Evolutionary conservation across 169 alveolate genomes (phyloP), one percentile per base, ranked within the genome.

Genomic region (Eimeria mitis): DNA sequence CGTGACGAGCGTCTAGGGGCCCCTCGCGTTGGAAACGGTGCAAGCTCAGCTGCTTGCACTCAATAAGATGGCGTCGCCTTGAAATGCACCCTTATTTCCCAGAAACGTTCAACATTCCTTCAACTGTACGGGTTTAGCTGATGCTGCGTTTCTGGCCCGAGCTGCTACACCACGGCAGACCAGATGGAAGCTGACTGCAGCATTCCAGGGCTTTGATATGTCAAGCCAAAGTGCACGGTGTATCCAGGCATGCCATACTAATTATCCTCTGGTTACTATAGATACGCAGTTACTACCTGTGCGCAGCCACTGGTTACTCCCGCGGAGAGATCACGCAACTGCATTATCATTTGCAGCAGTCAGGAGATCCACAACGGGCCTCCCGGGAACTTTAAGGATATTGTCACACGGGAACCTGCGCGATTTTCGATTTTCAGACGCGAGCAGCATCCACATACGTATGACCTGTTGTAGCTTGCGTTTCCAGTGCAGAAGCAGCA

Each of bases 401-500:
- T 37, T 7, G n/a, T 37, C 79, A 37, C 25, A 11, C 37, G n/a
- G 54, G 52, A 4, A 16, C 54, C 34, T 0, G n/a, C 1, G 83
- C 34, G 16, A 54, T 4, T 73, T 21, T 40, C 54, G 54, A 52
- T 73, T 73, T 34, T 73, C 34, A 73, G 31, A 73, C 5, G 83
- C 83, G 31, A 73, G 83, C 34, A 73, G 21, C 34, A 73, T 40
- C 83, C 83, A 73, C 83, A 40, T 73, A 40, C 54, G 52, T 19
- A 73, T 16, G 54, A 73, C 54, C 54, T 73, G 56, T 34, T 42
- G 56, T 13, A 73, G 83, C 83, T 73, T 73, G 83, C 83, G 54
- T 73, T 73, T 73, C 83, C 83, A 73, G 56, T 73, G 40, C 83
- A 40, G 4, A 73, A 73, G 83, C 83, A 73, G 16, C 83, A 73